These are phyloP conservation scores for Powellomyces hirtus DNA, from an alignment of 192 early-diverging fungal genomes.

Conservation along the genomic window DNA sequence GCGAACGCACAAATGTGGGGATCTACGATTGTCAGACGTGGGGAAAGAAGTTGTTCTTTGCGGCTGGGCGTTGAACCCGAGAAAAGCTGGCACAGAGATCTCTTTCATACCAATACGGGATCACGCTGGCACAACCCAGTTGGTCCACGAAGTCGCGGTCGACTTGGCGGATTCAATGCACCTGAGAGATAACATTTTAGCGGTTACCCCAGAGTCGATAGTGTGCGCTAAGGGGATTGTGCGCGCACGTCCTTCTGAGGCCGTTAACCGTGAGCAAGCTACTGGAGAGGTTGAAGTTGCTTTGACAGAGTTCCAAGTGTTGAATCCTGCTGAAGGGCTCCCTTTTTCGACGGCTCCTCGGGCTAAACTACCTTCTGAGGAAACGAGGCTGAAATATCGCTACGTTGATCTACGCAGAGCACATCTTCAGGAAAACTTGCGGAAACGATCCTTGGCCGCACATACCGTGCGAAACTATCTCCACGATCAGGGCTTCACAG, in stretches of 20 bases:
- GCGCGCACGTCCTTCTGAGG: conserved; percentile 42
- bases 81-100: conserved; percentile 65
- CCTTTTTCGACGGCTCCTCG: conserved; percentile 60
- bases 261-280: conserved; percentile 6
- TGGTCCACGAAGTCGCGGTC: conserved; percentile 48
- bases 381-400: conserved; percentile 69
- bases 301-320: conserved; percentile 52
- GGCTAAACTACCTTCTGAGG: conserved; percentile 70
- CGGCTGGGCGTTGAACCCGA: conserved; percentile 69
- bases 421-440: conserved; percentile 72
- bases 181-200: conserved; percentile 43
- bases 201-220: conserved; percentile 68
- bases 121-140: conserved; percentile 69
- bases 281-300: conserved; percentile 75
- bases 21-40: conserved; percentile 55
- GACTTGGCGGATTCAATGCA: not conserved
- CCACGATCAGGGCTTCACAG: conserved; percentile 63
- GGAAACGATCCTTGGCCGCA: conserved; percentile 63
- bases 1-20: conserved; percentile 78
- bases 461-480: conserved; percentile 71
- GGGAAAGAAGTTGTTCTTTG: conserved; percentile 67
- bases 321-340: conserved; percentile 67
- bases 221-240: conserved; percentile 69
- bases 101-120: conserved; percentile 81
- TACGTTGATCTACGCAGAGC: conserved; percentile 80